Evolutionary conservation across 495 filamentous ascomycete species (phyloP), one percentile per base, ranked within the genome.

Genomic region (Penicillium canescens): DNA sequence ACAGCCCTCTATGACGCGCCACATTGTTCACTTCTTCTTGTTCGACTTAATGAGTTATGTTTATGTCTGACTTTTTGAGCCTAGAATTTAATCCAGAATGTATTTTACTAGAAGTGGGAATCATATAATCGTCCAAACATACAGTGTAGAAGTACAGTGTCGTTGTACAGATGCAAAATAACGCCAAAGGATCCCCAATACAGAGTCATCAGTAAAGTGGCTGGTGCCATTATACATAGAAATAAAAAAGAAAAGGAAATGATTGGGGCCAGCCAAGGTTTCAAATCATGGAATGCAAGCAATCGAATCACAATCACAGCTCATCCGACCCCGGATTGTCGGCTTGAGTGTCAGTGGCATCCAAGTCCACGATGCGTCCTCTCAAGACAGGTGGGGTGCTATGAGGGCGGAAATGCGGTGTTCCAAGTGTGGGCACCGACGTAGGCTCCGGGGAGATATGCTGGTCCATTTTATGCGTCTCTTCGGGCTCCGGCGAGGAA

Each of bases 321-420:
- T 36, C 49, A 35, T 26, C 26, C 13, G 49, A 43, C 38, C 40
- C 40, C 26, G 39, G 18, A 37, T 23, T 43, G 31, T 43, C 49
- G 16, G 46, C 10, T 40, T 38, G 34, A 56, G n/a, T 14, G 38
- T 41, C 40, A 20, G n/a, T 31, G 39, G 50, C 42, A 24, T 60
- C 61, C 9, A 60, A 41, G n/a, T 50, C 56, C 10, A 42, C 31
- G 10, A 39, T 47, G 36, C 43, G 57, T 3, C 60, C 57, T 37
- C 62, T 63, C 46, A 78, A 24, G 9, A 71, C 63, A n/a, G 73
- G 69, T 5, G 74, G 74, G 37, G 70, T 76, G 33, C 74, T 78
- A n/a, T 60, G 66, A 16, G 74, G 67, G 31, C 71, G 66, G 7
- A 62, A 50, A 6, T 62, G 59, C 10, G 68, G 66, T 0, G 60